Conservation (phyloP, 108 stramenopile species). For the Nannochloropsis oceanica region DNA sequence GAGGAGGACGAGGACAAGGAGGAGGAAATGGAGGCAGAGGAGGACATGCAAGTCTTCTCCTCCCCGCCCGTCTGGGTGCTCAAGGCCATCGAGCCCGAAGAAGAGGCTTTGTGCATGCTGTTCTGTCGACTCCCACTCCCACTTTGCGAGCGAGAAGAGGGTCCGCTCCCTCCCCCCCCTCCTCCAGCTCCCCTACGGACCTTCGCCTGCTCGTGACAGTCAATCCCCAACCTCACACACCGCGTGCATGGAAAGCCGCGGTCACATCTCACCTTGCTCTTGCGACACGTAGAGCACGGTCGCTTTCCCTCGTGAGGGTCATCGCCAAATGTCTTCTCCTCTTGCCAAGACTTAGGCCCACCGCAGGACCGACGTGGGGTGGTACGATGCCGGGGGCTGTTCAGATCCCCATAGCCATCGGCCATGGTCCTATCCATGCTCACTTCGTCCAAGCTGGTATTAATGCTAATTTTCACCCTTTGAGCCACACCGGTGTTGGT, state of each 20-base stretch:
- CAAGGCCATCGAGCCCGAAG: background rate
- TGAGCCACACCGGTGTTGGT: no score
- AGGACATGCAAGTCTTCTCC: background rate
- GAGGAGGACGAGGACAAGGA: no score
- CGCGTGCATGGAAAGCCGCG: slow-evolving; percentile 26
- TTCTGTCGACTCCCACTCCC: background rate
- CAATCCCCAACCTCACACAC: slow-evolving; percentile 29
- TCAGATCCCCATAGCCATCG: background rate
- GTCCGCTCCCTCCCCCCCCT: background rate
- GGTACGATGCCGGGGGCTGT: background rate
- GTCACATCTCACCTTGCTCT: slow-evolving; percentile 33
- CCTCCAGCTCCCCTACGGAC: slow-evolving; percentile 2
- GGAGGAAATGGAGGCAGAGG: background rate
- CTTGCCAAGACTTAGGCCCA: background rate
- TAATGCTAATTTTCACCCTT: background rate
- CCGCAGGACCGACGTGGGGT: background rate
- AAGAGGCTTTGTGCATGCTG: background rate
- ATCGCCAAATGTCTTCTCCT: background rate
- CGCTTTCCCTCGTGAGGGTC: background rate
- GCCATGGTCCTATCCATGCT: background rate
- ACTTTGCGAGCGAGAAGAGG: background rate
- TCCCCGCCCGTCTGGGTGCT: background rate
- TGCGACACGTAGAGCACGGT: slow-evolving; percentile 10
- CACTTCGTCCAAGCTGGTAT: background rate
- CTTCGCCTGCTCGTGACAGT: slow-evolving; percentile 24